phyloP scores from a whole-genome alignment of 2,329 filamentous ascomycete genomes.

The Knufia petricola region DNA sequence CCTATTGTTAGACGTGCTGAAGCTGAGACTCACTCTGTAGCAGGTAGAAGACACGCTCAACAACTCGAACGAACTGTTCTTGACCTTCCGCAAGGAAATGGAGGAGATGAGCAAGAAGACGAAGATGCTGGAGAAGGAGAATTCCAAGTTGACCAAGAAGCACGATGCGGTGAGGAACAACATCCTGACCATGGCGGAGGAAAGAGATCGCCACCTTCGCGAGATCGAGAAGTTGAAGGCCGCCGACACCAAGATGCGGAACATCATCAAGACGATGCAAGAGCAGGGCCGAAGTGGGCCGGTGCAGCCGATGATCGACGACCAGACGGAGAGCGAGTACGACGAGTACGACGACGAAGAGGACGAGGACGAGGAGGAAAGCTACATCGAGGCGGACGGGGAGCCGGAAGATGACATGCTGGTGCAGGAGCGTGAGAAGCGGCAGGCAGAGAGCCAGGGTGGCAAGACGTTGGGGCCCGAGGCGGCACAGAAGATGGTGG shows the following conservation, averaged over 20 bases:
- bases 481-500: slow-evolving; percentile 41
- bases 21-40: slow-evolving; percentile 25
- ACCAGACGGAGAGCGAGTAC: slow-evolving; percentile 41
- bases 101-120: slow-evolving; percentile 99
- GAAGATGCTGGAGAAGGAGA: slow-evolving; percentile 92
- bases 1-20: slow-evolving; percentile 21
- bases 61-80: slow-evolving; percentile 93
- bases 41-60: slow-evolving; percentile 98
- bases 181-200: slow-evolving; percentile 94
- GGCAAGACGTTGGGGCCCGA: slow-evolving; percentile 40
- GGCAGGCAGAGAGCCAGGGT: slow-evolving; percentile 24
- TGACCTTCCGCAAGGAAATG: slow-evolving; percentile 98
- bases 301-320: slow-evolving; percentile 41
- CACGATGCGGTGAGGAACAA: slow-evolving; percentile 90
- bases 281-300: slow-evolving; percentile 76
- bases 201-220: slow-evolving; percentile 65
- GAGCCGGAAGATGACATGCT: slow-evolving; percentile 38
- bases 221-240: slow-evolving; percentile 70
- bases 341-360: slow-evolving; percentile 51
- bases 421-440: slow-evolving; percentile 24
- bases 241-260: slow-evolving; percentile 84
- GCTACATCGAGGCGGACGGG: slow-evolving; percentile 51
- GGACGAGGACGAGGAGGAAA: slow-evolving; percentile 48
- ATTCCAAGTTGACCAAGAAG: slow-evolving; percentile 79
- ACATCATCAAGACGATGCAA: slow-evolving; percentile 93